Base-by-base conservation (phyloP, 768 basidiomycete species). In the Boletus barrowsii region DNA sequence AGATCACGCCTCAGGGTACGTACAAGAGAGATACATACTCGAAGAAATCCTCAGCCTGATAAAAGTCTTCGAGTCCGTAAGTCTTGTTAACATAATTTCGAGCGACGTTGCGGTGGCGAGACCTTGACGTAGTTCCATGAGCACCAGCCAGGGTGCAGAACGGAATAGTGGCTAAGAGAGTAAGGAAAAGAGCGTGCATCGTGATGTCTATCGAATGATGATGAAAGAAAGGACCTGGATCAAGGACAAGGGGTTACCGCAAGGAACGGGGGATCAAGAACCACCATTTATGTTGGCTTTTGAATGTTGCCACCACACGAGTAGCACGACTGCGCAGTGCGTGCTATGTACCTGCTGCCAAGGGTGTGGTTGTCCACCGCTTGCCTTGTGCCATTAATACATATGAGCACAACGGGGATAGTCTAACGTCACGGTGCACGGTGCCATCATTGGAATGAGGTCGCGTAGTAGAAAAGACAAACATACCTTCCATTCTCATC, bases 1-100 rank as follows among this genome's bases (percentile, higher is more conserved):
- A 40, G 47, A 26, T 37, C 8, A 17, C 39, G 30, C 43, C 41
- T 14, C 26, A 46, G 2, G 49, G 11, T 26, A 42, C 9, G 26
- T 24, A 35, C n/a, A 18, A 10, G 13, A 40, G 14, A 22, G 47
- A 32, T 18, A 75, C 72, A 43, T 62, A 88, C 87, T 80, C 73
- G 53, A 88, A 72, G 70, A 90, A 88, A 47, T 74, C 76, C 10
- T 83, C 60, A 10, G 83, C 86, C 43, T 73, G 67, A 57, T 72
- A 79, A 42, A 71, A 63, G 57, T 79, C 75, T 18, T 70, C 46
- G 32, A 80, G 54, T 20, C 32, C 57, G 63, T 75, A 81, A 10
- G 66, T 62, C 42, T 62, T 63, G 54, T 56, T 71, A 40, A 55
- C 50, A 42, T 11, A 17, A 17, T 46, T 58, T 26, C 66, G 70